Conservation (phyloP, 352 stramenopile genomes). For the Phytophthora fragariae region DNA sequence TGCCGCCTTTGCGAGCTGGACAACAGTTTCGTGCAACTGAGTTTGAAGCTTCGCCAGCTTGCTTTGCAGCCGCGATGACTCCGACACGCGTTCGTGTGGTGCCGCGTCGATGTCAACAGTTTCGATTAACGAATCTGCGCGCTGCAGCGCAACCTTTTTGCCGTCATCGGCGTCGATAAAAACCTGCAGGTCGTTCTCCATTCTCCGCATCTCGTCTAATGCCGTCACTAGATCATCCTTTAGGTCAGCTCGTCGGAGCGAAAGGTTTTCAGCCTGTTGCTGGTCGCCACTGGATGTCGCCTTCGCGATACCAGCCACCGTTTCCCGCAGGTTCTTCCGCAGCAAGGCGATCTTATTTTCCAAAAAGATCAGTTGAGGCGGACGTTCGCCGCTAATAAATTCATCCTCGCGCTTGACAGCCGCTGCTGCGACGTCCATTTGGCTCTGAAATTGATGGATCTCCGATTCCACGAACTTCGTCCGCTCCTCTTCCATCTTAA, state of each 20-base stretch:
- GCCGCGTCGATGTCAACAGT: constrained; percentile 58
- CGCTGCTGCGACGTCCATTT: constrained; percentile 71
- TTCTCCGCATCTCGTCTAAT: constrained; percentile 75
- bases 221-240: constrained; percentile 78
- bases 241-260: constrained; percentile 60
- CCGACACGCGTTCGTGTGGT: constrained; percentile 50
- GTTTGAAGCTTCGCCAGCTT: constrained; percentile 56
- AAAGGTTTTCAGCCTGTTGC: constrained; percentile 69
- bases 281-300: constrained; percentile 62
- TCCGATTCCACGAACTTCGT: constrained; percentile 64
- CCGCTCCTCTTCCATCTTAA: constrained; percentile 68
- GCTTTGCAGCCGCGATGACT: constrained; percentile 51
- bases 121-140: constrained; percentile 34
- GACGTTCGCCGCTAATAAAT: constrained; percentile 82
- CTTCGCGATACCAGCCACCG: constrained; percentile 63
- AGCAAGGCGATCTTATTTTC: constrained; percentile 78
- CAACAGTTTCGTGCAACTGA: constrained; percentile 70
- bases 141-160: constrained; percentile 39
- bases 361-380: constrained; percentile 79
- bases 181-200: constrained; percentile 69
- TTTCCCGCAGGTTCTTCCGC: constrained; percentile 76
- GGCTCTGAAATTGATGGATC: constrained; percentile 69
- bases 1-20: constrained; percentile 64
- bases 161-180: constrained; percentile 45
- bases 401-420: constrained; percentile 78